Base-by-base conservation (phyloP, 2,329 filamentous ascomycete species). In the Fusarium mexicanum region DNA sequence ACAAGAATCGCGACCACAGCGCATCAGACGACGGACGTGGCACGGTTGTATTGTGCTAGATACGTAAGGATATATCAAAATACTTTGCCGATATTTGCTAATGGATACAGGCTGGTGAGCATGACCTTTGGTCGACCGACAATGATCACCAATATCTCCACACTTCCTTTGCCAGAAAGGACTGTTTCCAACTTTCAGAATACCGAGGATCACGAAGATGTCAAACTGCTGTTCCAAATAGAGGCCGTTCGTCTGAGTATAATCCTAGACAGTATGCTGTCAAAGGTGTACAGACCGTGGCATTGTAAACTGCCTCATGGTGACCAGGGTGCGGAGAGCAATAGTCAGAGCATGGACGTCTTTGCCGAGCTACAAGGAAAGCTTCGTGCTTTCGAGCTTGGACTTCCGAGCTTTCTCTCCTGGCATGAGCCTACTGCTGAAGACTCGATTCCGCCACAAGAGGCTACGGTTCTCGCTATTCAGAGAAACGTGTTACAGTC, bases 121-220 rank as follows among this genome's bases (percentile, higher is more conserved):
- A 60, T 60, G 57, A 60, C 57, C 4, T 60, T 60, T 6, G 57
- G 57, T 11, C 16, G 57, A 2, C 57, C 44, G 1, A 60, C 57
- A 3, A 60, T 51, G 44, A 60, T 51, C 33, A 51, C 11, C 18
- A 51, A 50, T 50, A 29, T 60, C 1, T 60, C 43, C 1, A 9
- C 33, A 1, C 16, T 60, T 14, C 5, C 31, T 9, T 22, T 61
- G 2, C 58, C 58, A 11, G 35, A 41, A 5, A 38, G 22, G 2
- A 7, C 20, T 18, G 11, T 20, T 5, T 9, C 3, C 10, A 18
- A 24, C 18, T 1, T 50, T 40, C 33, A 12, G 1, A 26, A 12
- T 12, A 11, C 11, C 0, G 18, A 20, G 4, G 5, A 26, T 20
- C 1, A 16, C 2, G 47, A 31, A 2, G 6, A 20, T 5, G 0